These are phyloP conservation scores for Globisporangium iwayamae DNA, from an alignment of 352 stramenopile genomes.

Conservation along the genomic window DNA sequence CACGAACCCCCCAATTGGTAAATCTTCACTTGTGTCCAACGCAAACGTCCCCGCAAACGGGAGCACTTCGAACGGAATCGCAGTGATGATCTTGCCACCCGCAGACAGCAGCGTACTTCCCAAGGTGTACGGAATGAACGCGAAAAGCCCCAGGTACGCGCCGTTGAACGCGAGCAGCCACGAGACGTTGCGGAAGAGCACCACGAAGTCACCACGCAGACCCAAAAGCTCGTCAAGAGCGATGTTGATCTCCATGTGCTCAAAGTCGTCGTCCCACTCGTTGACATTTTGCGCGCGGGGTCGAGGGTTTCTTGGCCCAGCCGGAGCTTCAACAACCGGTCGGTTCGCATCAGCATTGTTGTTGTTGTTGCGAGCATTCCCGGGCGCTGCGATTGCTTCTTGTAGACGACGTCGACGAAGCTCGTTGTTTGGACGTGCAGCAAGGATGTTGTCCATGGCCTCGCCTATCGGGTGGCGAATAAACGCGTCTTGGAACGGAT, in stretches of 20 bases:
- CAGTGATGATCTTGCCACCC: slow-evolving; percentile 51
- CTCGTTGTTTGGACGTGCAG: slow-evolving; percentile 26
- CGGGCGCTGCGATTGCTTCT: not conserved
- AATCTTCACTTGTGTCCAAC: slow-evolving; percentile 16
- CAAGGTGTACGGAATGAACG: slow-evolving; percentile 94
- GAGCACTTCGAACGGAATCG: slow-evolving; percentile 37
- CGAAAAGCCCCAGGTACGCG: slow-evolving; percentile 95
- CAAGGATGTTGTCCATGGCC: slow-evolving; percentile 18
- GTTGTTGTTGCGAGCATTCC: slow-evolving; percentile 8
- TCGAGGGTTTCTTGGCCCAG: slow-evolving; percentile 23
- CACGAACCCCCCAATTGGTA: slow-evolving; percentile 35
- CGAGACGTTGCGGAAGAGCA: slow-evolving; percentile 95
- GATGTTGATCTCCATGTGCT: slow-evolving; percentile 94
- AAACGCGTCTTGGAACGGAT: slow-evolving; percentile 42
- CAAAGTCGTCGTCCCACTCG: slow-evolving; percentile 86
- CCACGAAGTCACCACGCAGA: slow-evolving; percentile 90
- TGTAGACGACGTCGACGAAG: slow-evolving; percentile 35
- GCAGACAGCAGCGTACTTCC: slow-evolving; percentile 88
- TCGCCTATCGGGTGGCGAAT: slow-evolving; percentile 33
- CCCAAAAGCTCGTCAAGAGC: slow-evolving; percentile 97
- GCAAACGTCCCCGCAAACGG: slow-evolving; percentile 21
- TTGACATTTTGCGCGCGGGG: slow-evolving; percentile 34
- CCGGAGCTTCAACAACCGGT: slow-evolving; percentile 14
- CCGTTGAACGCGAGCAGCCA: slow-evolving; percentile 98
- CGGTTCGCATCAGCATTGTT: slow-evolving; percentile 14